Evolutionary conservation across 1,139 yeast genomes (phyloP).

Genomic region (Kodamaea plutei): DNA sequence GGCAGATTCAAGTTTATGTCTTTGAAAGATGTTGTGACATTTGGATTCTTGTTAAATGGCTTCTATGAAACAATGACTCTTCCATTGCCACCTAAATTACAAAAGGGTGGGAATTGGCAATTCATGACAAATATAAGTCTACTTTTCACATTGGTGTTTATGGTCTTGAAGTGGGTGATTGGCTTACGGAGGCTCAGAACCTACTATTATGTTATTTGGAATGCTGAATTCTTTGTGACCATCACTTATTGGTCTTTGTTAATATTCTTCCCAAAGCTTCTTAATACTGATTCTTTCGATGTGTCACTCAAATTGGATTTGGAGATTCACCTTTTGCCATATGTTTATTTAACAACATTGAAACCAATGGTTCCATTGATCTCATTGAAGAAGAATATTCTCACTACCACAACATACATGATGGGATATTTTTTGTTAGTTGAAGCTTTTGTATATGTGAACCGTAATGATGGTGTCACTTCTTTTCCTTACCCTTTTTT

Average conservation of each 20-base stretch:
- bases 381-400: conserved; percentile 3
- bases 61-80: conserved; percentile 14
- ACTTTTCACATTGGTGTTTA: conserved; percentile 12
- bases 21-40: conserved; percentile 2
- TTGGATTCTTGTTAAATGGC: conserved; percentile 11
- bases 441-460: conserved; percentile 8
- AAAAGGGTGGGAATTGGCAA: conserved; percentile 20
- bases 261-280: conserved; percentile 15
- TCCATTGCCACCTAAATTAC: conserved; percentile 17
- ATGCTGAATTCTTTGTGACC: conserved; percentile 22
- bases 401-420: conserved; percentile 4
- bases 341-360: conserved; percentile 9
- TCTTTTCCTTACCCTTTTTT: conserved; percentile 21
- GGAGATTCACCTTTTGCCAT: conserved; percentile 24
- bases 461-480: conserved; percentile 10
- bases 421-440: conserved; percentile 8
- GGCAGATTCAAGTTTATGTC: too few species aligned
- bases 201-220: conserved; percentile 13
- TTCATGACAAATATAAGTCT: conserved; percentile 21
- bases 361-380: conserved; percentile 7
- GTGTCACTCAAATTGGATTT: conserved; percentile 18
- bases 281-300: conserved; percentile 19
- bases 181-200: conserved; percentile 4
- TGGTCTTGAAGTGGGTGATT: conserved; percentile 5
- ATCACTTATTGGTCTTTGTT: conserved; percentile 21